Evolutionary conservation across 139 green algal genomes (phyloP), one percentile per base, ranked within the genome.

Genomic region (Raphidocelis subcapitata): DNA sequence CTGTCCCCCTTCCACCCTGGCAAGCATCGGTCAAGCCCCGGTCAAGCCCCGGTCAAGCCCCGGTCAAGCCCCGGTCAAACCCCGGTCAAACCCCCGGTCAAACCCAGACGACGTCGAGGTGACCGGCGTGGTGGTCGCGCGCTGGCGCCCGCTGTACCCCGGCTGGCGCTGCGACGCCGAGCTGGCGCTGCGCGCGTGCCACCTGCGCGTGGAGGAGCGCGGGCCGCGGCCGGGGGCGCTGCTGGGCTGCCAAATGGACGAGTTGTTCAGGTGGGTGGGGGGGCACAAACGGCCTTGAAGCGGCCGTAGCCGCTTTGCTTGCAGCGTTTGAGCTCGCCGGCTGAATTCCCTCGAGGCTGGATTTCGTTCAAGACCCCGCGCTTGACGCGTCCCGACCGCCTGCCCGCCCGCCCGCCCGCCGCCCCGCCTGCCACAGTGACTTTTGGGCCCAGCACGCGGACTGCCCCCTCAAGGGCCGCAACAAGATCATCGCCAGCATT

Each of bases 41-140:
- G n/a, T n/a, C n/a, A n/a, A n/a, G n/a, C n/a, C n/a, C n/a, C n/a
- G n/a, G n/a, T n/a, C n/a, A n/a, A n/a, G n/a, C n/a, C n/a, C n/a
- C n/a, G n/a, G n/a, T n/a, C n/a, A n/a, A n/a, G n/a, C n/a, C n/a
- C n/a, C n/a, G n/a, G n/a, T n/a, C n/a, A n/a, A n/a, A n/a, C n/a
- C 15, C 47, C 47, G 16, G 14, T 24, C 47, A 55, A 16, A 55
- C 12, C 41, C 41, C 41, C 8, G 8, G 41, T 12, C 41, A 8
- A 49, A 49, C 72, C 70, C 81, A 92, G 89, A 97, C 68, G 83
- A 91, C 37, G 81, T 98, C n/a, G 81, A 92, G 70, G 82, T 97
- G 14, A 92, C 87, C 2, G 94, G 90, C 5, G 69, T 94, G 23
- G 66, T 98, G 2, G 62, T 84, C 18, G 79, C 79, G 4, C 76